phyloP scores from a whole-genome alignment of 768 basidiomycete genomes.

The Mrakia frigida region DNA sequence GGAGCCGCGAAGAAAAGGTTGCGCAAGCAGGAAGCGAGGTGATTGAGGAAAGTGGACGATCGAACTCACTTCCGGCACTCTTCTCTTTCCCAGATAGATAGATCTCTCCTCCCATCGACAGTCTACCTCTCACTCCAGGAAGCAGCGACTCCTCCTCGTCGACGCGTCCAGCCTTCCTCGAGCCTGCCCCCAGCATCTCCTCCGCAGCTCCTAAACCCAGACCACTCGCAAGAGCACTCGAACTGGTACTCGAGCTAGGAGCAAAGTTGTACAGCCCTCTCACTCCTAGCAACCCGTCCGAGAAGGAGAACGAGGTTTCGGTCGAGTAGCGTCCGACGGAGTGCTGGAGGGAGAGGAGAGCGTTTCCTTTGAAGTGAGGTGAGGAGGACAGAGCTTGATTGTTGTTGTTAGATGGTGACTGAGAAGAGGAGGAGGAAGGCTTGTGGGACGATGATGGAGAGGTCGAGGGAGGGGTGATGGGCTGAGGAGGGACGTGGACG shows the following conservation, averaged over 20 bases:
- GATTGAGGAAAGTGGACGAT: background rate
- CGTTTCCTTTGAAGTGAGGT: constrained; percentile 41
- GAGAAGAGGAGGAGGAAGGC: constrained; percentile 8
- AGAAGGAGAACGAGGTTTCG: constrained; percentile 90
- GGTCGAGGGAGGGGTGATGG: constrained; percentile 57
- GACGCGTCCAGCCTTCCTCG: constrained; percentile 65
- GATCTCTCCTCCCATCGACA: constrained; percentile 86
- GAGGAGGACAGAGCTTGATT: background rate
- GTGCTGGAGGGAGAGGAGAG: constrained; percentile 81
- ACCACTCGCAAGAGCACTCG: constrained; percentile 34
- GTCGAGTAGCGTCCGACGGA: constrained; percentile 88
- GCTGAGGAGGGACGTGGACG: constrained; percentile 47
- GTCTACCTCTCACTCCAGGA: constrained; percentile 80
- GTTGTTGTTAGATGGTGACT: constrained; percentile 1
- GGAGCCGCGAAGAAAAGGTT: background rate
- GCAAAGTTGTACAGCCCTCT: constrained; percentile 90
- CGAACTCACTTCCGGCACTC: constrained; percentile 74
- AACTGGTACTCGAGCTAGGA: constrained; percentile 33
- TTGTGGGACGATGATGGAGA: constrained; percentile 11
- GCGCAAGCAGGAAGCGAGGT: background rate
- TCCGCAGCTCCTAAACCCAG: constrained; percentile 37
- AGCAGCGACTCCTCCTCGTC: constrained; percentile 93
- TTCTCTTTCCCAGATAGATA: constrained; percentile 90
- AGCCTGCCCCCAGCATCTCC: constrained; percentile 41
- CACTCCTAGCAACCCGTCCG: constrained; percentile 88